Base-by-base conservation (phyloP, 2,329 filamentous ascomycete species). In the Akanthomyces dipterigenus region DNA sequence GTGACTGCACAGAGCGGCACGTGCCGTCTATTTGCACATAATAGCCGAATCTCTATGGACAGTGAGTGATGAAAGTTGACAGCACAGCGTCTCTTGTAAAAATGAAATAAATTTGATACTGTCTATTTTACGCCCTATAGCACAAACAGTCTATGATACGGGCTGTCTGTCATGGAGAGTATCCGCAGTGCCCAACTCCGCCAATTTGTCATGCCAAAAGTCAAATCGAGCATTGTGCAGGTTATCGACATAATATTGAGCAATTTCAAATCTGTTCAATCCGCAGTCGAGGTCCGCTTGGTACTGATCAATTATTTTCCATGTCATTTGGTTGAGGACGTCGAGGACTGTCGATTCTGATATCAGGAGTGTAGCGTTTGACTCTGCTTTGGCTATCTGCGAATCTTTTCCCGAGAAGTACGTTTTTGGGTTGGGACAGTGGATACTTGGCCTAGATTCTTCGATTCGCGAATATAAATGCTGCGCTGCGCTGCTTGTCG, bases 241-340 rank as follows among this genome's bases (percentile, higher is more conserved):
- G 14, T 62, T 67, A 8, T 71, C 64, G 24, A 71, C 36, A 43
- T 76, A 76, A 61, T 71, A 74, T 12, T 65, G 63, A 18, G 72
- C 72, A 24, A 66, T 68, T 0, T 63, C 42, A 1, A 38, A 63
- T 16, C 64, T 46, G 24, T 75, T 63, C 8, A 54, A 63, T 0
- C 71, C 67, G 8, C 62, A 34, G 0, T 61, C 50, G 9, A 72
- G 31, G 45, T 76, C 73, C n/a, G 64, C 64, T 45, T 69, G 63
- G 49, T 71, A 76, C 55, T 75, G 72, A 6, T 74, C 68, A 28
- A 76, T 66, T 11, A 75, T 42, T 3, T 31, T 63, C 1, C 64
- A 65, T 3, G 73, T 70, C 34, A 61, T 60, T 51, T 61, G 49
- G 31, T 71, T 66, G n/a, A 73, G 48, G 7, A 68, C 58, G 20